Evolutionary conservation across 495 filamentous ascomycete species (phyloP).

Genomic region (Friedmanniomyces endolithicus): DNA sequence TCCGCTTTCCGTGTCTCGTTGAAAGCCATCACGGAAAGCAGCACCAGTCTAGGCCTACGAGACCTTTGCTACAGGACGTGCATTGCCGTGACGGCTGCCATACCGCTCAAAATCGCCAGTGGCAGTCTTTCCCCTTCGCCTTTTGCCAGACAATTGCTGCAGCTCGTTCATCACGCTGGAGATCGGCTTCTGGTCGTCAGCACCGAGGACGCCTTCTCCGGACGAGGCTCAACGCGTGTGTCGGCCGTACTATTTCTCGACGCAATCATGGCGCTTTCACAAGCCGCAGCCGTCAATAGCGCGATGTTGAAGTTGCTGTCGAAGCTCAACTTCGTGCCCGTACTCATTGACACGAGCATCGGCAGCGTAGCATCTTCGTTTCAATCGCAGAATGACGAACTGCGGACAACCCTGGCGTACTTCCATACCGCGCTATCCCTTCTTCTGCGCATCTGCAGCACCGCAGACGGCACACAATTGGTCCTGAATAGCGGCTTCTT

Average conservation of each 20-base stretch:
- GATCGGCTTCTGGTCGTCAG: slow-evolving; percentile 69
- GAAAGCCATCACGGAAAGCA: slow-evolving; percentile 57
- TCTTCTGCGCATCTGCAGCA: slow-evolving; percentile 73
- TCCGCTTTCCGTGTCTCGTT: slow-evolving; percentile 80
- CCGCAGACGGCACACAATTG: slow-evolving; percentile 61
- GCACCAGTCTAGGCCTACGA: slow-evolving; percentile 55
- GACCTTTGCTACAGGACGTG: slow-evolving; percentile 79
- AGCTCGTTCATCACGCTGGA: slow-evolving; percentile 63
- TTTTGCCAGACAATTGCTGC: slow-evolving; percentile 60
- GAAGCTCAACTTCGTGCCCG: slow-evolving; percentile 75
- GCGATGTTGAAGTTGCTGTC: slow-evolving; percentile 67
- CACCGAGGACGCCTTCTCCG: slow-evolving; percentile 86
- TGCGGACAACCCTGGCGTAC: slow-evolving; percentile 34
- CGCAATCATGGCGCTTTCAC: slow-evolving; percentile 54
- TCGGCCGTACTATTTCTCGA: slow-evolving; percentile 69
- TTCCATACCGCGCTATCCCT: slow-evolving; percentile 68
- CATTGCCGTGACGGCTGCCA: slow-evolving; percentile 55
- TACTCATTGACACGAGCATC: slow-evolving; percentile 63
- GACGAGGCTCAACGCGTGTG: slow-evolving; percentile 66
- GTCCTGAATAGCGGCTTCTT: slow-evolving; percentile 86
- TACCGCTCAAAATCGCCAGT: slow-evolving; percentile 4
- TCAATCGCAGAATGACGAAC: slow-evolving; percentile 12
- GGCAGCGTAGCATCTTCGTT: slow-evolving; percentile 16
- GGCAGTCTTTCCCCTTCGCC: slow-evolving; percentile 32
- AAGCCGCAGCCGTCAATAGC: slow-evolving; percentile 44